Evolutionary conservation across 140 eudicot species (phyloP), one percentile per base, ranked within the genome.

Genomic region (Senecio squalidus): DNA sequence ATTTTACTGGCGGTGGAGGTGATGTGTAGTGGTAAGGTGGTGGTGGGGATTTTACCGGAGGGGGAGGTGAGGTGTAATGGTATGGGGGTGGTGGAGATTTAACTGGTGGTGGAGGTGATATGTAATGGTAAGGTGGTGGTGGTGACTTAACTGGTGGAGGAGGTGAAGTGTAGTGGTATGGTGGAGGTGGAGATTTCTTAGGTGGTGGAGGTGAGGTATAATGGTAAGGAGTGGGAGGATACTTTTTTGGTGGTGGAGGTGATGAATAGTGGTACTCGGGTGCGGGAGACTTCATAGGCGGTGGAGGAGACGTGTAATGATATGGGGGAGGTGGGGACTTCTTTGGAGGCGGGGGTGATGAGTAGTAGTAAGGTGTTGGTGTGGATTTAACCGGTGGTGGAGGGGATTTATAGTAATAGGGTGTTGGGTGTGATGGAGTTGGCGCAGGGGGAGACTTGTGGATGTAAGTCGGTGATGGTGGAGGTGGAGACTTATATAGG

Each of bases 401-500:
- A 1, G 64, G 62, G 21, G 62, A 39, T 0, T n/a, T 51, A 21
- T 64, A 64, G 52, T 50, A 20, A 29, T 64, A 64, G 1, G 70
- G 70, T 2, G 71, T 58, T 1, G 72, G 55, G 9, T 60, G 72
- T 15, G 72, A 43, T 0, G 71, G 43, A 14, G 40, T 14, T 4
- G 56, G 68, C 6, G 68, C 57, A 18, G 68, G 68, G 6, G 68
- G 67, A 1, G 70, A 64, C 2, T 44, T 64, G 51, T 62, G 46
- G n/a, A 43, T 24, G 46, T 62, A 62, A 1, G 57, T 51, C 0
- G 71, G 71, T 0, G 71, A 24, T 9, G 80, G 80, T 0, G 80
- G 82, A 2, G 82, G 82, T 28, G 80, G 80, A 22, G 76, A 68
- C 48, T 68, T 68, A 45, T 75, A 75, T 33, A 46, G 24, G 53